Conservation (phyloP, 2,329 filamentous ascomycete genomes). For the Bipolaris gigantea region DNA sequence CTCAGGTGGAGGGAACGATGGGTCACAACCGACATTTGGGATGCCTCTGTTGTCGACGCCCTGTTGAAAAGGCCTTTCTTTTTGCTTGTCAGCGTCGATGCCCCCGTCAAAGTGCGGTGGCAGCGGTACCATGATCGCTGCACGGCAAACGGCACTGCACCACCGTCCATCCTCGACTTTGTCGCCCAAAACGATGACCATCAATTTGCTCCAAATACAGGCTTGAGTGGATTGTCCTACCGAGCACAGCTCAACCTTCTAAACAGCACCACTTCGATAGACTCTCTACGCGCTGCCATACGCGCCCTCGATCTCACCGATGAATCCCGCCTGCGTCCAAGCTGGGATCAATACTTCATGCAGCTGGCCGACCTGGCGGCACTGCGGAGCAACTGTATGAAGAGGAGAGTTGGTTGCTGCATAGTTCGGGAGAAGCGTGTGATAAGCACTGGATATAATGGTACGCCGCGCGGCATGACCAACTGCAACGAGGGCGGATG, state of each 20-base stretch:
- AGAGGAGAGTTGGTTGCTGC: conserved; percentile 91
- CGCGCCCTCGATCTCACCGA: conserved; percentile 75
- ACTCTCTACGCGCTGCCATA: conserved; percentile 72
- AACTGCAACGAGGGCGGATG: conserved; percentile 97
- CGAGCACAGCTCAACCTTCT: conserved; percentile 82
- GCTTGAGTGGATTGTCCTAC: conserved; percentile 75
- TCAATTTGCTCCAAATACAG: conserved; percentile 67
- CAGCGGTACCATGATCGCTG: conserved; percentile 69
- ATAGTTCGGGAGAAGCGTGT: conserved; percentile 84
- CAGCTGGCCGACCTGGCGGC: conserved; percentile 88
- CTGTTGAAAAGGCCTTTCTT: conserved; percentile 86
- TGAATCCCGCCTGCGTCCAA: conserved; percentile 77
- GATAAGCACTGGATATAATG: conserved; percentile 95
- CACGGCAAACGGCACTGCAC: conserved; percentile 49
- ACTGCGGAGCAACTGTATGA: conserved; percentile 96
- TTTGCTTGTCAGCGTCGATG: conserved; percentile 87
- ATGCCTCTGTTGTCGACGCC: conserved; percentile 71
- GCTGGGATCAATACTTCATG: conserved; percentile 99
- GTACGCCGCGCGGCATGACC: conserved; percentile 82
- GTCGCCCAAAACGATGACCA: conserved; percentile 69
- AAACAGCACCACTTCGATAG: conserved; percentile 75
- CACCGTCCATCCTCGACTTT: conserved; percentile 61
- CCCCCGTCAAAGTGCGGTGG: conserved; percentile 83
- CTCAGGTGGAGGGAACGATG: conserved; percentile 79
- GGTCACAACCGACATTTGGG: conserved; percentile 82